Conservation (phyloP, 2,329 filamentous ascomycete species). For the Stemphylium vesicarium region DNA sequence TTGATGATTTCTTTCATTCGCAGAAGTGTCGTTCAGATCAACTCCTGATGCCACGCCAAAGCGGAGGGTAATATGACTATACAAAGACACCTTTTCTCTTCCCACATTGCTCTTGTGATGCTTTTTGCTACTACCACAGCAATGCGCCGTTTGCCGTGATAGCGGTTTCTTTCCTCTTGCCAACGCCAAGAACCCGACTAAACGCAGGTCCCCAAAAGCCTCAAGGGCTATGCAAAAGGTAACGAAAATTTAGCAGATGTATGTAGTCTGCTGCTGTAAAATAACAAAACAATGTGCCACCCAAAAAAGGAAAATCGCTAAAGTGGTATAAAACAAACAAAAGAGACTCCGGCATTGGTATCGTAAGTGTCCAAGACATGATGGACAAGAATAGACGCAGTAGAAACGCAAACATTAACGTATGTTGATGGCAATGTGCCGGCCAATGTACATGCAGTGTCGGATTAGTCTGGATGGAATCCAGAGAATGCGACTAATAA, state of each 20-base stretch:
- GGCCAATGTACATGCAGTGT: slow-evolving; percentile 14
- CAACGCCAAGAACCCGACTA: slow-evolving; percentile 17
- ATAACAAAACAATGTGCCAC: slow-evolving; percentile 37
- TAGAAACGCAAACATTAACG: slow-evolving; percentile 30
- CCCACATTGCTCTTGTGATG: slow-evolving; percentile 2
- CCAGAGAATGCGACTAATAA: slow-evolving; percentile 16
- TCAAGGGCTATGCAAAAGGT: slow-evolving; percentile 12
- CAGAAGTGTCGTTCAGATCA: slow-evolving; percentile 7
- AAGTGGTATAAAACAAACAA: slow-evolving; percentile 48
- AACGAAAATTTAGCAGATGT: slow-evolving; percentile 15
- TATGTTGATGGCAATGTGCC: slow-evolving; percentile 28
- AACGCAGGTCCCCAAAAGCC: slow-evolving; percentile 11
- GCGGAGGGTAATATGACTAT: slow-evolving; percentile 14
- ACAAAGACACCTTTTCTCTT: slow-evolving; percentile 21
- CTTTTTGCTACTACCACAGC: slow-evolving; percentile 17
- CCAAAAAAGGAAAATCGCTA: slow-evolving; percentile 69
- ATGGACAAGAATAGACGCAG: slow-evolving; percentile 25
- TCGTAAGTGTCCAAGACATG: slow-evolving; percentile 40
- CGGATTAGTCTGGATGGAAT: slow-evolving; percentile 3
- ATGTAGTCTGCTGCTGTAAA: slow-evolving; percentile 6
- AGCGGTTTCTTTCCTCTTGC: slow-evolving; percentile 8
- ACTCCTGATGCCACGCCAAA: slow-evolving; percentile 6
- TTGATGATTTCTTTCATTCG: slow-evolving; percentile 16
- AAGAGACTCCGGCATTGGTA: slow-evolving; percentile 37
- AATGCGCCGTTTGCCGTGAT: slow-evolving; percentile 16